Base-by-base conservation (phyloP, 371 early-diverging fungal species). In the Phascolomyces articulosus region DNA sequence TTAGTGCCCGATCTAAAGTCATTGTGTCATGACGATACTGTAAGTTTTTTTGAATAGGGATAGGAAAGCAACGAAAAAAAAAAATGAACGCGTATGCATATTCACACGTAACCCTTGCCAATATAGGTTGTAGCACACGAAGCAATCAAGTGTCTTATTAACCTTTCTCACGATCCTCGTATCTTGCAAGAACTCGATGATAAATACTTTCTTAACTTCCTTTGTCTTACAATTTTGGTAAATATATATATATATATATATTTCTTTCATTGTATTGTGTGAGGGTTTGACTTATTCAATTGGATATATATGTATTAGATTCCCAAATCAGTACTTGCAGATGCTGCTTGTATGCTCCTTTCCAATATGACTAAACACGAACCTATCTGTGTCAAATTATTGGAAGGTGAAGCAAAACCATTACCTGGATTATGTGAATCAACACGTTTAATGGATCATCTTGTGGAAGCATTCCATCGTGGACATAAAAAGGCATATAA, bases 281-380 rank as follows among this genome's bases (percentile, higher is more conserved):
- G 23, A 20, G 44, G 4, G 57, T 27, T 38, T 44, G 16, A 31
- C 20, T 40, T 62, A n/a, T 41, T 26, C 6, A 49, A 41, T 4
- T 28, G 10, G 20, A 24, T n/a, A 18, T 34, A 11, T 16, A 47
- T 55, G 38, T 24, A 20, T 13, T 57, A 85, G 85, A 71, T 84
- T 28, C 85, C 88, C 18, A 84, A 78, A 29, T 81, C 85, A 3
- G 78, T 90, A 6, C 63, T 92, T 23, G 90, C 93, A 0, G 95
- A 94, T 73, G 80, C 90, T 34, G 91, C 85, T 49, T 93, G 93
- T 71, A 97, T 97, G 98, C 83, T 96, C 16, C 77, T 98, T 55
- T 95, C 95, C 64, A 98, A 98, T 75, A 77, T 96, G 72, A 88
- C 96, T 41, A 96, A 96, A 68, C 65, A 83, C 53, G 90, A 86